Evolutionary conservation across 192 early-diverging fungal genomes (phyloP), one percentile per base, ranked within the genome.

Genomic region (Backusella tuberculispora): DNA sequence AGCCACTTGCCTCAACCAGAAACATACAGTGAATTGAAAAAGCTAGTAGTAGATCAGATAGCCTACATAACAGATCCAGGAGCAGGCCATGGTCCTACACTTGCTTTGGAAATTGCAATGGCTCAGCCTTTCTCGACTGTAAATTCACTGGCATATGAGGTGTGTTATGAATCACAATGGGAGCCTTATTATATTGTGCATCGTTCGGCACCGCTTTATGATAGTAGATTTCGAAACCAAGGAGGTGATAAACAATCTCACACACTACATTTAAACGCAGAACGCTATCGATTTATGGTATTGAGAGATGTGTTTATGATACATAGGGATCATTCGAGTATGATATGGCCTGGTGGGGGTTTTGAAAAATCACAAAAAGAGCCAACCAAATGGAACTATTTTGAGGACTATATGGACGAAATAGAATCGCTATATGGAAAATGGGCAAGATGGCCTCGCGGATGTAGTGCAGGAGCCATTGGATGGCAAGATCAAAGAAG

Each of bases 91-190:
- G 87, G 87, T 17, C 87, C 87, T 19, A 88, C 87, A 3, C 71
- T 74, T 26, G 85, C 76, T 6, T 24, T 66, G 12, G 64, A 77
- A n/a, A 34, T 84, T 1, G 79, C 42, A 50, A 77, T 75, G 29
- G 78, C 78, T 38, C 82, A 46, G 29, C 69, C 38, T 64, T 74
- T 29, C 10, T 80, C 42, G 46, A 65, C 44, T 53, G 71, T 7
- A 64, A 42, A 34, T 38, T 70, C 5, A 72, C 75, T 37, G 68
- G 67, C 37, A 2, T 86, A 82, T 53, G 85, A 86, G 75, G 85
- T 88, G 21, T 88, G 87, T 29, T 88, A 79, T 71, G 87, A 88
- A 53, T 88, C 87, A 1, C 87, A 86, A 47, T 88, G 87, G 87
- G 87, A 88, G 34, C 87, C 87, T 3, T 88, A 88, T 71, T 88